These are phyloP conservation scores for Diphasiastrum complanatum DNA, from an alignment of 83 land plant genomes.

Conservation along the genomic window DNA sequence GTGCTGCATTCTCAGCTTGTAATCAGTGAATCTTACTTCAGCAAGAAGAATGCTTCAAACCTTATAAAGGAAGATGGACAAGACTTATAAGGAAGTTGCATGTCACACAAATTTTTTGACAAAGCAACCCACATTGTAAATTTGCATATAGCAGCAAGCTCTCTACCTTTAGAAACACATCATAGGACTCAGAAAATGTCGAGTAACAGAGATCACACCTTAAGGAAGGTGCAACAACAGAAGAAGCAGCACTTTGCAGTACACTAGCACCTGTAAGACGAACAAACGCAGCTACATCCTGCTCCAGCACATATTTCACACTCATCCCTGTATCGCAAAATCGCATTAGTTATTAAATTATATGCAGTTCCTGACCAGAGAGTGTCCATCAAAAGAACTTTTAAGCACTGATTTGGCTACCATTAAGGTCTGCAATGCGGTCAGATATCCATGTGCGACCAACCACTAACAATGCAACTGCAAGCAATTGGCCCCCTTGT, in stretches of 20 bases:
- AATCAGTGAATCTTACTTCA: neutral
- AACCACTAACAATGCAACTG: constrained; percentile 81
- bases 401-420: too few relatives aligned
- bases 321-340: constrained; percentile 75
- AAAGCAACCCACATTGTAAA: too few relatives aligned
- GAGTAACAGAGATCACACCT: too few relatives aligned
- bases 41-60: neutral
- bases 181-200: neutral
- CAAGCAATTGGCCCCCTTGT: constrained; percentile 89
- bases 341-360: neutral
- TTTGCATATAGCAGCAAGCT: too few relatives aligned
- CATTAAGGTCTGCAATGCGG: constrained; percentile 95
- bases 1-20: neutral
- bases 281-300: constrained; percentile 81
- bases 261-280: constrained; percentile 82
- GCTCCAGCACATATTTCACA: constrained; percentile 88
- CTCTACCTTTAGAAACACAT: too few relatives aligned
- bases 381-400: too few relatives aligned
- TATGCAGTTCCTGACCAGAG: neutral
- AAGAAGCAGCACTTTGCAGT: constrained; percentile 90
- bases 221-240: constrained; percentile 87
- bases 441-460: constrained; percentile 94
- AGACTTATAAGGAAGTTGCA: too few relatives aligned
- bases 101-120: too few relatives aligned
- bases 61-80: neutral